These are phyloP conservation scores for Fusarium newnesense DNA, from an alignment of 2,329 filamentous ascomycete genomes.

Conservation along the genomic window DNA sequence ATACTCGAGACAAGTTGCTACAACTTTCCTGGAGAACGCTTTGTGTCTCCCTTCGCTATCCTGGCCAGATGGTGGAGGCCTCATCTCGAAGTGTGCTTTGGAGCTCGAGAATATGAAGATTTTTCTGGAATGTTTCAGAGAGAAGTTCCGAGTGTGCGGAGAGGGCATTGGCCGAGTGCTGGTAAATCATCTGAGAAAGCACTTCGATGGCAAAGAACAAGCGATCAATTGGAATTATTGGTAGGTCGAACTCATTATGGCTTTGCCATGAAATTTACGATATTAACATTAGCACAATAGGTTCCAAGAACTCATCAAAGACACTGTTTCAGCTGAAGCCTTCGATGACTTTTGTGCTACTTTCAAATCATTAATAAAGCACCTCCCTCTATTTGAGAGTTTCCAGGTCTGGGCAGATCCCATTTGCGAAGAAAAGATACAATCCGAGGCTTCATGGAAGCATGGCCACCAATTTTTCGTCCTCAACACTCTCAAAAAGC, in stretches of 20 bases:
- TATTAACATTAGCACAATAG: not conserved
- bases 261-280: not conserved
- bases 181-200: not conserved
- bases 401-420: conserved; percentile 6
- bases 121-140: not conserved
- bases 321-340: not conserved
- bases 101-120: not conserved
- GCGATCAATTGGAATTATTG: conserved; percentile 4
- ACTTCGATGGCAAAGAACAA: not conserved
- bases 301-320: not conserved
- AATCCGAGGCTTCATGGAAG: not conserved
- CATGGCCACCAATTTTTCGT: not conserved
- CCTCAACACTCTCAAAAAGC: not conserved
- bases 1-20: not conserved
- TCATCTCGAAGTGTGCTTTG: conserved; percentile 18
- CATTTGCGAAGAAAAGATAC: conserved; percentile 1
- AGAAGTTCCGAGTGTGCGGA: not conserved
- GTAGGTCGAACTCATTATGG: not conserved
- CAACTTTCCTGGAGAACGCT: not conserved
- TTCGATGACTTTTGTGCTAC: not conserved
- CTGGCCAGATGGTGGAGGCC: not conserved
- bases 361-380: not conserved
- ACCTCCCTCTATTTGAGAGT: not conserved
- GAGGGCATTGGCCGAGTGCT: not conserved
- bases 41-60: not conserved